Evolutionary conservation across 306 rosid genomes (phyloP), one percentile per base, ranked within the genome.

Genomic region (Mucuna pruriens): DNA sequence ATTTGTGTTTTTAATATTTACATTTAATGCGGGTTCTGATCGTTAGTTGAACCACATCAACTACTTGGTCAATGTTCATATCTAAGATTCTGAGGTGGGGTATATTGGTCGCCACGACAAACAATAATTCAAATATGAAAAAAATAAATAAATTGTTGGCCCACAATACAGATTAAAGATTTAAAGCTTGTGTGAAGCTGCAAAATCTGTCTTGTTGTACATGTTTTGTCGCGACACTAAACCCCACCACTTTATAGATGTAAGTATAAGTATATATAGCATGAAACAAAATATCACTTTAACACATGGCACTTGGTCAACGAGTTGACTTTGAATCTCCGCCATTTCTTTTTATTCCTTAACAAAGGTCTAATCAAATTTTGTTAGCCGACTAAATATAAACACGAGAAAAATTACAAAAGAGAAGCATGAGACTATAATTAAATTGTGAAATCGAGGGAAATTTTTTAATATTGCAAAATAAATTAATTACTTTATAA

Each of bases 11-110:
- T 38, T 44, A 45, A 26, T 16, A n/a, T 26, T 61, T 62, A 2
- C 39, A 4, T 74, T 36, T 23, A 2, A 58, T 38, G 48, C 15
- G 40, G 23, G 71, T 15, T 29, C 55, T n/a, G 40, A 66, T 72
- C 20, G 12, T 9, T 23, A 4, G 33, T 9, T 72, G 36, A 51
- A 74, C 20, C 8, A 63, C 20, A 16, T 25, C 17, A 10, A 12
- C 13, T 5, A 31, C 46, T 29, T 66, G 80, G 80, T 89, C 90
- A 77, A 42, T 1, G 77, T 64, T 83, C 87, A 80, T 29, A 68
- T 40, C 7, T 76, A 7, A 70, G 51, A 15, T 45, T 42, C 57
- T 52, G 34, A 5, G 38, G 54, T 69, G 13, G 57, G 38, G 57
- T 22, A 67, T 40, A 42, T 3, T 15, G 42, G 54, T 62, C 7